phyloP scores from a whole-genome alignment of 2,329 filamentous ascomycete genomes.

The Aspergillus sclerotialis region DNA sequence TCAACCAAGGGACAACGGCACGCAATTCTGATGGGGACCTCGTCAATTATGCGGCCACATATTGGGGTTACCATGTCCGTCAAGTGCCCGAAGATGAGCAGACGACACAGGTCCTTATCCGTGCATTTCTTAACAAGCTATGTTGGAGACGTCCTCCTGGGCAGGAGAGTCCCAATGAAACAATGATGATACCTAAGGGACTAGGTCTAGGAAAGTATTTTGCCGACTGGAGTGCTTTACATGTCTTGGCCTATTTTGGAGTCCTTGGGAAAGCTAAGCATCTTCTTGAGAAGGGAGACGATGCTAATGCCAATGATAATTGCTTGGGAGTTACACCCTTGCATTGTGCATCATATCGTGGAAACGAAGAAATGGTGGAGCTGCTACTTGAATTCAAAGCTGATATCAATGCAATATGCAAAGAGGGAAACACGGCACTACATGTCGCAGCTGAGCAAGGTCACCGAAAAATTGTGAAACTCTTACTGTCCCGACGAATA shows the following conservation, averaged over 20 bases:
- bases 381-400: constrained; percentile 20
- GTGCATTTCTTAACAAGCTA: constrained; percentile 28
- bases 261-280: constrained; percentile 17
- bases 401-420: constrained; percentile 16
- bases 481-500: constrained; percentile 11
- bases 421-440: constrained; percentile 24
- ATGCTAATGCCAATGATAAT: constrained; percentile 19
- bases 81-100: constrained; percentile 22
- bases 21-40: constrained; percentile 9
- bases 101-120: constrained; percentile 22
- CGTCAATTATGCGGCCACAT: constrained; percentile 19
- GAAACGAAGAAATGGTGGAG: constrained; percentile 23
- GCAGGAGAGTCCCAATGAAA: constrained; percentile 4
- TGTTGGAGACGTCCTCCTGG: constrained; percentile 22
- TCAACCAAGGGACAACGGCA: constrained; percentile 4
- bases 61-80: constrained; percentile 24
- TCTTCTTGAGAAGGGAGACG: constrained; percentile 17
- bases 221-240: constrained; percentile 21
- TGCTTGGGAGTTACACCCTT: constrained; percentile 17
- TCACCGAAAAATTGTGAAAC: constrained; percentile 19
- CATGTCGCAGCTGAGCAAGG: constrained; percentile 21
- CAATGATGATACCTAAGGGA: constrained; percentile 11
- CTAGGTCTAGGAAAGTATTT: constrained; percentile 21
- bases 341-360: constrained; percentile 23
- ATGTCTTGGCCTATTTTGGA: constrained; percentile 23